These are phyloP conservation scores for Penicillium cinerascens DNA, from an alignment of 495 filamentous ascomycete species.

Conservation along the genomic window DNA sequence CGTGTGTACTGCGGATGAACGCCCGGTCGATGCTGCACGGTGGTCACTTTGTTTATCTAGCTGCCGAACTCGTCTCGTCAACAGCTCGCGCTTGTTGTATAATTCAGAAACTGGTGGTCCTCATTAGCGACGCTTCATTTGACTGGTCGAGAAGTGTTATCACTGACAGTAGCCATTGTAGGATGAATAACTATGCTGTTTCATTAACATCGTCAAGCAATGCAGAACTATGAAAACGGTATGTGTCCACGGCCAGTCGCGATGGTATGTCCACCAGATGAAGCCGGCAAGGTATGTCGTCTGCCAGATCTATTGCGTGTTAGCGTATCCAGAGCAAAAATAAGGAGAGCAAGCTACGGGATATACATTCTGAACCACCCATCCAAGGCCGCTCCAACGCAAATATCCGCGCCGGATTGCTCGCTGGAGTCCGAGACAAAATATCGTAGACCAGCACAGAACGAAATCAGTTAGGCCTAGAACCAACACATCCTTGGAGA, in stretches of 20 bases:
- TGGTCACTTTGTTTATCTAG: constrained; percentile 27
- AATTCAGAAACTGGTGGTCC: constrained; percentile 49
- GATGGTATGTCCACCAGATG: constrained; percentile 57
- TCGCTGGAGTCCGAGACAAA: constrained; percentile 59
- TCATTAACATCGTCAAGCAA: constrained; percentile 70
- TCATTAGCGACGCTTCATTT: constrained; percentile 1
- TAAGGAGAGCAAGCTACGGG: not conserved
- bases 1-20: constrained; percentile 1
- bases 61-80: constrained; percentile 43
- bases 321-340: not conserved
- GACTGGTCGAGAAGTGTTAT: not conserved
- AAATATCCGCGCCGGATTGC: constrained; percentile 50
- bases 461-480: constrained; percentile 63
- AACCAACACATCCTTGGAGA: constrained; percentile 60
- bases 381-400: constrained; percentile 61
- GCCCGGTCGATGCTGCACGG: not conserved
- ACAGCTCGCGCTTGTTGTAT: constrained; percentile 44
- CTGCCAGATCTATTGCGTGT: constrained; percentile 53
- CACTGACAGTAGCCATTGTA: constrained; percentile 64
- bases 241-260: constrained; percentile 76
- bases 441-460: constrained; percentile 56
- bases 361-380: constrained; percentile 62
- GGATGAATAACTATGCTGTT: constrained; percentile 71
- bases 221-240: constrained; percentile 71
- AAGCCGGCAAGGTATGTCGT: constrained; percentile 53